Conservation (phyloP, 1,284 basidiomycete species). For the Omphalotus olearius region DNA sequence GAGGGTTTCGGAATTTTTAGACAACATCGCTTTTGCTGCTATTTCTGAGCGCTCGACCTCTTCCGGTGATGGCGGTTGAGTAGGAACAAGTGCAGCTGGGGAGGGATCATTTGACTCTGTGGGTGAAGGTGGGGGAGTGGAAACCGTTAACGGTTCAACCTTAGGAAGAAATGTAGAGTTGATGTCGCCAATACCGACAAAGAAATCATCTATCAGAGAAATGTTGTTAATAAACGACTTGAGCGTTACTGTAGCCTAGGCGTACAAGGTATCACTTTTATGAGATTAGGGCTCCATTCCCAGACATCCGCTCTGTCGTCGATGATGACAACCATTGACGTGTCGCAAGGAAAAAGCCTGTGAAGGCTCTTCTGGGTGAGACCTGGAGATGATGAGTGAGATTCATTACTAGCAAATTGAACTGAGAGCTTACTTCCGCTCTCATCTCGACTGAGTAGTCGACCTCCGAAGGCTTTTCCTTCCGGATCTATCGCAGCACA, state of each 20-base stretch:
- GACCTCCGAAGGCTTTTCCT: slow-evolving; percentile 79
- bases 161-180: slow-evolving; percentile 92
- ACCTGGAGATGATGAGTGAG: slow-evolving; percentile 36
- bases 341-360: slow-evolving; percentile 92
- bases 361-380: slow-evolving; percentile 89
- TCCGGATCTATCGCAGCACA: slow-evolving; percentile 92
- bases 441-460: slow-evolving; percentile 92
- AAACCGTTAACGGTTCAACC: slow-evolving; percentile 46
- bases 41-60: slow-evolving; percentile 41
- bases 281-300: slow-evolving; percentile 92
- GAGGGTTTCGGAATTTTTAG: slow-evolving; percentile 65
- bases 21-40: slow-evolving; percentile 51
- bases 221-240: slow-evolving; percentile 8
- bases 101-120: slow-evolving; percentile 7
- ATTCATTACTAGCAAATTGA: slow-evolving; percentile 4
- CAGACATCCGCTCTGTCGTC: slow-evolving; percentile 98
- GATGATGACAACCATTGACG: slow-evolving; percentile 98
- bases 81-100: slow-evolving; percentile 16
- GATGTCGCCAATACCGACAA: slow-evolving; percentile 98
- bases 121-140: slow-evolving; percentile 19
- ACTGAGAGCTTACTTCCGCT: slow-evolving; percentile 72
- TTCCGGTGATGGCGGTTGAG: slow-evolving; percentile 26
- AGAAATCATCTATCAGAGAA: slow-evolving; percentile 80
- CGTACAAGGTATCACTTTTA: slow-evolving; percentile 95
- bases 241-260: slow-evolving; percentile 17